A percentile compares a stretch with the other conserved stretches of the same genome.
Conservation (phyloP, 495 filamentous ascomycete species). For the Xylaria curta region DNA sequence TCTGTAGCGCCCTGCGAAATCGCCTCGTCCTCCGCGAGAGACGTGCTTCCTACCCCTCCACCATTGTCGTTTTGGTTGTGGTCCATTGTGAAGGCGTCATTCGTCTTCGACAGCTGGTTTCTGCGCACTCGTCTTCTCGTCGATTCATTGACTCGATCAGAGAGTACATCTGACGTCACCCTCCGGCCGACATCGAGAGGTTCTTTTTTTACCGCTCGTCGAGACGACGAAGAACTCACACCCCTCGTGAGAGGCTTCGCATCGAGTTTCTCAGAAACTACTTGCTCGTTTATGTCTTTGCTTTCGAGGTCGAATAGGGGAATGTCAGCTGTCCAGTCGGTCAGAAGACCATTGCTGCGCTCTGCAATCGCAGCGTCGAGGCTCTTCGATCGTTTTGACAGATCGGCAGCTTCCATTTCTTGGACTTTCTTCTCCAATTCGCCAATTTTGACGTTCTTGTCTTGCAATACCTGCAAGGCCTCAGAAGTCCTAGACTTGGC, state of each 20-base stretch:
- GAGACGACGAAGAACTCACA: slow-evolving; percentile 14
- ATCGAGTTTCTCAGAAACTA: slow-evolving; percentile 35
- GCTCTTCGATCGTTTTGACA: slow-evolving; percentile 28
- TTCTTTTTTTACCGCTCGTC: slow-evolving; percentile 14
- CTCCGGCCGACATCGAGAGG: slow-evolving; percentile 24
- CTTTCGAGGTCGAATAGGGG: slow-evolving; percentile 30
- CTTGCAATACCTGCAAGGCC: slow-evolving; percentile 63
- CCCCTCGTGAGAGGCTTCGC: slow-evolving; percentile 28
- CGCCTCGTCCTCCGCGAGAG: slow-evolving; percentile 16
- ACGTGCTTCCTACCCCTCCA: slow-evolving; percentile 12
- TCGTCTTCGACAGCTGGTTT: background rate
- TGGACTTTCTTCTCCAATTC: slow-evolving; percentile 64
- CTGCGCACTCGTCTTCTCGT: slow-evolving; percentile 5
- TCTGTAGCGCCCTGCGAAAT: slow-evolving; percentile 29
- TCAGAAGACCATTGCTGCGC: slow-evolving; percentile 6
- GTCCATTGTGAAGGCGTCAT: slow-evolving; percentile 12
- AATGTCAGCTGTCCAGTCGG: slow-evolving; percentile 34
- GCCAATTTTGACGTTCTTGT: slow-evolving; percentile 69
- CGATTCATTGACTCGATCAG: slow-evolving; percentile 32
- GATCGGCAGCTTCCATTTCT: slow-evolving; percentile 43
- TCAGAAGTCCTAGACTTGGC: slow-evolving; percentile 61
- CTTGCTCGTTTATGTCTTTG: slow-evolving; percentile 27
- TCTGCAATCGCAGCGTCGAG: slow-evolving; percentile 29
- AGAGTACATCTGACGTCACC: slow-evolving; percentile 32
- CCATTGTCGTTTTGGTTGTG: background rate